Base-by-base conservation (phyloP, 108 stramenopile species). In the Skeletonema potamos region DNA sequence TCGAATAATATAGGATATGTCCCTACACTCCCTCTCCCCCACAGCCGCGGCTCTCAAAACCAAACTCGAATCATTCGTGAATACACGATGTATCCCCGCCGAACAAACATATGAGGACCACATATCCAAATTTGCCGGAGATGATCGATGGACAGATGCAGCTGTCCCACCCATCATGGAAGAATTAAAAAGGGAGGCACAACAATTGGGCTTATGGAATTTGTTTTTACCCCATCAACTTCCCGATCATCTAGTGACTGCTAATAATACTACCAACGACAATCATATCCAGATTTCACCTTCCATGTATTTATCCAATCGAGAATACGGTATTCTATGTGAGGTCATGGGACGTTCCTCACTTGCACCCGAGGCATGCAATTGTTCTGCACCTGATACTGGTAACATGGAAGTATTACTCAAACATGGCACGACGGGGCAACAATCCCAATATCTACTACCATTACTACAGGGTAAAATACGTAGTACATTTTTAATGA, bases 331-430 rank as follows among this genome's bases (percentile, higher is more conserved):
- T 2, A 85, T 85, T 22, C 55, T 96, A 22, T 89, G 88, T 51
- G 96, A 98, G 84, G 62, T 88, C 54, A 96, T 97, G 95, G 98
- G 98, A 34, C 74, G 85, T 15, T 85, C 86, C 32, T 64, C 86
- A 1, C 60, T 98, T 17, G 96, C 95, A 1, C 83, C 96, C 58
- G 91, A 96, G 83, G 90, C 89, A n/a, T 97, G 93, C 83, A 98
- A 98, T 77, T 97, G 95, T 70, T 83, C 82, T 34, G 96, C 98
- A 37, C 98, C 98, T 3, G 97, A 99, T 66, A 98, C 98, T 10
- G 98, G 98, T 10, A 99, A 99, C 82, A 99, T 99, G 98, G 97
- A 99, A 82, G 93, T 96, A 8, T 72, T 98, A 56, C 74, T 94
- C 39, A 92, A 94, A 48, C 94, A 91, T 77, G 98, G 97, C 11